A percentile compares a stretch with the other conserved stretches of the same genome.
phyloP scores from a whole-genome alignment of 495 filamentous ascomycete species.

The Aspergillus olivimuriae region DNA sequence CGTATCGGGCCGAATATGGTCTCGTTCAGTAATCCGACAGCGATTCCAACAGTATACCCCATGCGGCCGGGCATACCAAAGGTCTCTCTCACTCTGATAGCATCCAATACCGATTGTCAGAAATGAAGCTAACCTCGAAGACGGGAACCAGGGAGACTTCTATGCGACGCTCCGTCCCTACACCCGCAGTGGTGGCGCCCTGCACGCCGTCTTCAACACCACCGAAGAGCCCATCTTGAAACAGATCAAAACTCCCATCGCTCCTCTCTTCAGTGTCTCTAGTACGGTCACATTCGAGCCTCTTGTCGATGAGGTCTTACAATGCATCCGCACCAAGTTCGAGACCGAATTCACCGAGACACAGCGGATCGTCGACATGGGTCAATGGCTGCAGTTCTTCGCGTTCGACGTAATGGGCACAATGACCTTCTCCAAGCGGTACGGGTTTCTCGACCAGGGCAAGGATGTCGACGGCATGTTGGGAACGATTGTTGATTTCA shows the following conservation, averaged over 20 bases:
- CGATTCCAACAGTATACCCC: conserved; percentile 34
- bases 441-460: conserved; percentile 36
- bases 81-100: too few relatives aligned
- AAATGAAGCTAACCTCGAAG: too few relatives aligned
- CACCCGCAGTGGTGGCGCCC: conserved; percentile 18
- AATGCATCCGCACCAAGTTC: conserved; percentile 17
- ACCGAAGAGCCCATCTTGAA: conserved; percentile 38
- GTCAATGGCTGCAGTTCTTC: conserved; percentile 40
- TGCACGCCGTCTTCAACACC: conserved; percentile 30
- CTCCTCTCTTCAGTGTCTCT: conserved; percentile 33
- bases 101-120: too few relatives aligned
- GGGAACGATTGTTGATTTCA: conserved; percentile 12
- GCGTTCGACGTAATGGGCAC: conserved; percentile 41
- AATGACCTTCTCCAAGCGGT: conserved; percentile 30
- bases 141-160: conserved; percentile 1
- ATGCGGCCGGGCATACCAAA: background rate
- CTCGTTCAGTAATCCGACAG: conserved; percentile 40
- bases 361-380: conserved; percentile 22
- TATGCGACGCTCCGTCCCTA: conserved; percentile 18
- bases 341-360: conserved; percentile 14
- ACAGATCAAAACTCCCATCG: conserved; percentile 32
- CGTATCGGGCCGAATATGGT: conserved; percentile 53
- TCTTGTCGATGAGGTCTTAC: conserved; percentile 22
- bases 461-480: conserved; percentile 31
- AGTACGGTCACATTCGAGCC: conserved; percentile 27